Evolutionary conservation across 331 rosid species (phyloP), one percentile per base, ranked within the genome.

Genomic region (Acacia pycnantha): DNA sequence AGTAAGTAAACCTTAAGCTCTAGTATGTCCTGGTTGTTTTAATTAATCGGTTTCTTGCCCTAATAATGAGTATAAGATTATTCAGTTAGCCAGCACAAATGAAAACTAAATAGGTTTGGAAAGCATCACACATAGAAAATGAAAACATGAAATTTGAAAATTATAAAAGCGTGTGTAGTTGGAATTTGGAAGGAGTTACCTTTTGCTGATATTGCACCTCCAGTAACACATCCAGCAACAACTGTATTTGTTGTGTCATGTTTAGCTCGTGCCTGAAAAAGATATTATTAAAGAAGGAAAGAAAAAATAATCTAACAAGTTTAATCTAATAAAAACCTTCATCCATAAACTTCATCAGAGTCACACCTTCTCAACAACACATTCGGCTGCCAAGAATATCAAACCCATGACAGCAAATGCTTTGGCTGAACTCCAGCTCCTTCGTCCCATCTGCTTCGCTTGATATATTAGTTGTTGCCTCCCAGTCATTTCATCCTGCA

Each of bases 321-420:
- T 83, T 13, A 76, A 76, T 48, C 46, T 27, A 81, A 81, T 3
- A 47, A 27, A 72, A 69, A 81, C 22, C 71, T 64, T 61, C 80
- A 81, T 24, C 72, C 14, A 43, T 31, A 73, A 71, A 80, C 56
- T 51, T 59, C 26, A 54, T 24, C 19, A 68, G 77, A 92, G 59
- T 16, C 21, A 2, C n/a, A 71, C 97, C 98, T 95, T 87, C 86
- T 95, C 99, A 33, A 95, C 92, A 82, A 87, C 97, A 84, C 99
- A 95, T 82, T 95, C 98, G 1, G 97, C 94, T 56, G 99, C 97
- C 62, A 98, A 95, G 91, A 95, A 95, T 69, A 91, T 41, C 0
- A 92, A 87, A 74, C 97, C 99, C 99, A 95, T 95, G 27, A 95
- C 92, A 74, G 97, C 97, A 93, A 95, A 95, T 80, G 97, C 90